Evolutionary conservation across 2,329 filamentous ascomycete species (phyloP), one percentile per base, ranked within the genome.

Genomic region (Xylaria sp.): DNA sequence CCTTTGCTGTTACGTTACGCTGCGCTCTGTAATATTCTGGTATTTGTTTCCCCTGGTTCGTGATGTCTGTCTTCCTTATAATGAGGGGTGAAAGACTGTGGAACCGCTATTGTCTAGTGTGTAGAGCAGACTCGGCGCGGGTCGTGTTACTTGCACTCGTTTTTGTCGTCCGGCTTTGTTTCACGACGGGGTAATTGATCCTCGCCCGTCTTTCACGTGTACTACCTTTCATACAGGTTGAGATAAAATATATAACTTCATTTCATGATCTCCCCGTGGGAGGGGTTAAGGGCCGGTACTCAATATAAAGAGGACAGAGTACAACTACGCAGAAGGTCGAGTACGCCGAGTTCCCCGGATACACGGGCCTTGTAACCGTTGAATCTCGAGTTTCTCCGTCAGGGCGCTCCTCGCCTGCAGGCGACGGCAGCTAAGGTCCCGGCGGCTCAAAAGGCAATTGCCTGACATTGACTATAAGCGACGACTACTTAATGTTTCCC

Each of bases 311-410:
- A 59, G 48, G 62, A 54, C 52, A 39, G 46, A 66, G 28, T 51
- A 57, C 31, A 41, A 20, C 57, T 60, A 65, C 12, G 58, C 31
- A 60, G 18, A 57, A 25, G 15, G 36, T 60, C 36, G 18, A 66
- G 43, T 56, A 10, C 23, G 41, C 51, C 28, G 46, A 72, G 71
- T 71, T 69, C 18, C 25, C 69, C 71, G 69, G 71, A 70, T 48
- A 68, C n/a, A 49, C 72, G 72, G 72, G 66, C 72, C 72, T 72
- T 49, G 51, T n/a, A 72, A 58, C 72, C 72, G 72, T 66, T 36
- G 57, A 70, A 65, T 66, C 59, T 62, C 25, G 46, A 25, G 20
- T 68, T 67, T 68, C 67, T 67, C 67, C 71, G 64, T 51, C 33
- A 33, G 51, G 57, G 64, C 51, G 58, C 59, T 41, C 63, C 55